Base-by-base conservation (phyloP, 2,329 filamentous ascomycete species). In the Furcasterigmium sp. region DNA sequence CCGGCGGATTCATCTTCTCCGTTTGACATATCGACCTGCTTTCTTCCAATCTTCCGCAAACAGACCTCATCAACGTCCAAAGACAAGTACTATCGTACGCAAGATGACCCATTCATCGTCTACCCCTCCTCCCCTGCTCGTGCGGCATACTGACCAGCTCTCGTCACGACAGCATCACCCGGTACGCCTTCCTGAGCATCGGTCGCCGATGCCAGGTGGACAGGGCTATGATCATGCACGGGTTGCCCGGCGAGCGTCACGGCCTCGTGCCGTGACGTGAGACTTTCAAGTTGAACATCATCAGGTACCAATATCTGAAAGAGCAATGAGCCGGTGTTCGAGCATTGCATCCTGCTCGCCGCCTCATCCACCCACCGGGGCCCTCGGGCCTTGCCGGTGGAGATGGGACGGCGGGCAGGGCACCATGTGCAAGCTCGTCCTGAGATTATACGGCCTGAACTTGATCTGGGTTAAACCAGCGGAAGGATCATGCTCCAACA, bases 361-460 rank as follows among this genome's bases (percentile, higher is more conserved):
- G 29, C 14, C n/a, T 19, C 39, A 39, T 39, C 39, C 39, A 41
- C 19, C 39, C 30, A 25, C 29, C 39, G 17, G 14, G 29, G 19
- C n/a, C 14, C 17, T 15, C 8, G 14, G 14, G 9, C 2, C 26
- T 18, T 13, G 7, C 10, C 14, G n/a, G 30, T 28, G 30, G 39
- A 41, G 30, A 30, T 25, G 15, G n/a, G 39, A 18, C n/a, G 9
- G 9, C 21, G 19, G 15, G 30, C 17, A 23, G 39, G 20, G 35
- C 3, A 19, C 11, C 13, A 21, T n/a, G 36, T 41, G 39, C 39
- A 25, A 41, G 30, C 39, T 30, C 26, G 39, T 35, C 35, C 80
- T 88, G 84, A 91, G 86, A 93, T 82, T 82, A 93, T 85, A 93
- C 87, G 87, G 88, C 84, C 74, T 75, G 72, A 89, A 91, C 87